Conservation (phyloP, 106 monocot genomes). For the Xerophyta viscosa region DNA sequence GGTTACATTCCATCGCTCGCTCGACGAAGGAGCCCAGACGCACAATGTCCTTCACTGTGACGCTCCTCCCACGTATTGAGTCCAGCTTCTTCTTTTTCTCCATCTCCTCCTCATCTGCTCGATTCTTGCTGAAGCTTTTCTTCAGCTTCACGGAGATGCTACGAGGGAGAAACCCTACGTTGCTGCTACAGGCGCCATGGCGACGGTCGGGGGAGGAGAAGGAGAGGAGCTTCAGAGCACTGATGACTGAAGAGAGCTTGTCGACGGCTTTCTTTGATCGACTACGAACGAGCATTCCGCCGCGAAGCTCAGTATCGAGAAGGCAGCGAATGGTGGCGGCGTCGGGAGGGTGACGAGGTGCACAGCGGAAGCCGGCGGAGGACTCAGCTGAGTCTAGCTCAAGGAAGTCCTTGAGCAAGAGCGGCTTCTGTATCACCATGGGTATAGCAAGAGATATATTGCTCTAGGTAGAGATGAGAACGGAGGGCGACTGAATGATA, state of each 20-base stretch:
- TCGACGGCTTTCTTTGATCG: neutral
- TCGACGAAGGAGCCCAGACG: conserved; percentile 16
- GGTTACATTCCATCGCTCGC: neutral
- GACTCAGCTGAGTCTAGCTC: conserved; percentile 11
- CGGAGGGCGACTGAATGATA: neutral
- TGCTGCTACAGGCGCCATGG: neutral
- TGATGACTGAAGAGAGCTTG: conserved; percentile 3
- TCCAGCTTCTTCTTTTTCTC: neutral
- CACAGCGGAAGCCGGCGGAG: neutral
- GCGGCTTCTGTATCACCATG: neutral
- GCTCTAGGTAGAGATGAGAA: neutral
- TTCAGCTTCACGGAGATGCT: conserved; percentile 17
- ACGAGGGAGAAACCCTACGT: neutral
- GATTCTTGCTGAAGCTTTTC: conserved; percentile 11
- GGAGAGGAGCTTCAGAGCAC: neutral
- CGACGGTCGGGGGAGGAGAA: neutral
- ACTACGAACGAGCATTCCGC: neutral
- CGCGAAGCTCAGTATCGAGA: neutral
- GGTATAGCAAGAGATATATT: neutral
- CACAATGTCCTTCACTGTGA: conserved; percentile 19
- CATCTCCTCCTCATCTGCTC: neutral
- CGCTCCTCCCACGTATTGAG: neutral
- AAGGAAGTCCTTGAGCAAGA: conserved; percentile 13
- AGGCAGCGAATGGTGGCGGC: neutral
- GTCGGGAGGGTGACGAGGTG: neutral